Conservation (phyloP, 371 early-diverging fungal species). For the Thermomucor indicae-seudaticae region DNA sequence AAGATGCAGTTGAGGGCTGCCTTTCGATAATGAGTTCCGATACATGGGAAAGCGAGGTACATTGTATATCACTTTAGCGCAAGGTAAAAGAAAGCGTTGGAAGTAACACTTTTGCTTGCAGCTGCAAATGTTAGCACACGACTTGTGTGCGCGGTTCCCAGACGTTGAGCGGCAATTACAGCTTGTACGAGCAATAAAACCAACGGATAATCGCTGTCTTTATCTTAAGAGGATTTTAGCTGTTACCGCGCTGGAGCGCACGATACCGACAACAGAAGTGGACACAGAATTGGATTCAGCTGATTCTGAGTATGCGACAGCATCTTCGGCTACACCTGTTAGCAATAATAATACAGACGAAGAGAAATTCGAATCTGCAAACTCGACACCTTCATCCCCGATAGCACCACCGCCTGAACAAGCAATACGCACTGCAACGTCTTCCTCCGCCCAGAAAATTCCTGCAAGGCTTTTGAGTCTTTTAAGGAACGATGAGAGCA, state of each 20-base stretch:
- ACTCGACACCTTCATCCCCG: background rate
- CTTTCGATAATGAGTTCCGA: background rate
- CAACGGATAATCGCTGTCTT: background rate
- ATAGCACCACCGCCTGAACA: background rate
- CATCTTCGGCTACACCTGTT: background rate
- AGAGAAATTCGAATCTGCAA: background rate
- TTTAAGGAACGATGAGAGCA: slow-evolving; percentile 12
- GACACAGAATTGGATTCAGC: background rate
- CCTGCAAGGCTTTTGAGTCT: slow-evolving; percentile 2
- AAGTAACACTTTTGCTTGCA: slow-evolving; percentile 3
- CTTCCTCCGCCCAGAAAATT: background rate
- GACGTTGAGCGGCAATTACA: background rate
- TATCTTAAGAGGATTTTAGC: background rate
- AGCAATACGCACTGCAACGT: background rate
- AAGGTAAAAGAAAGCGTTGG: background rate
- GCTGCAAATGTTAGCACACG: background rate
- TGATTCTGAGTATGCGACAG: background rate
- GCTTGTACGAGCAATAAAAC: background rate
- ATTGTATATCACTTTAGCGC: background rate
- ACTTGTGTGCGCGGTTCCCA: background rate
- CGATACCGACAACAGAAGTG: background rate
- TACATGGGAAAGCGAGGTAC: slow-evolving; percentile 19
- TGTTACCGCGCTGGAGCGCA: background rate
- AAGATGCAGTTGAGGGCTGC: slow-evolving; percentile 18
- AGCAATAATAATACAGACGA: background rate